These are phyloP conservation scores for Talaromyces sp. DNA, from an alignment of 2,329 filamentous ascomycete genomes.

Conservation along the genomic window DNA sequence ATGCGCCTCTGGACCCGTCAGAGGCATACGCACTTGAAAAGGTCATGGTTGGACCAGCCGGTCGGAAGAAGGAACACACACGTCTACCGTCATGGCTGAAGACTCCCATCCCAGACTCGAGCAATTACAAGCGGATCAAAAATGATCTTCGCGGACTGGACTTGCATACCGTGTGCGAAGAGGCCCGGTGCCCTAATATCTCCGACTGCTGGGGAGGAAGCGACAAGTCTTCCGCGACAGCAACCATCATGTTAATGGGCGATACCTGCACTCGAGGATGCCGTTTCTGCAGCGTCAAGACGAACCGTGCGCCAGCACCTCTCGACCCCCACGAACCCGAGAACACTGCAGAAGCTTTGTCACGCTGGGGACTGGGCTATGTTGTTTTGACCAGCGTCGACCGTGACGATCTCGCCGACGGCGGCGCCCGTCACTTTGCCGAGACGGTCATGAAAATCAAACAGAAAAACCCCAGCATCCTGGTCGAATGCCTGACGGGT, in stretches of 20 bases:
- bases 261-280: constrained; percentile 96
- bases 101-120: constrained; percentile 81
- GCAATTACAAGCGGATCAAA: constrained; percentile 92
- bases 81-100: constrained; percentile 92
- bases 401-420: constrained; percentile 83
- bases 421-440: constrained; percentile 82
- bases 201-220: constrained; percentile 95
- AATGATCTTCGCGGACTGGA: constrained; percentile 82
- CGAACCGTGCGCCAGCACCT: constrained; percentile 65
- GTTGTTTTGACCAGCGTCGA: constrained; percentile 93
- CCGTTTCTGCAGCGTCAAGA: constrained; percentile 96
- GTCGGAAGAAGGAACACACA: constrained; percentile 60
- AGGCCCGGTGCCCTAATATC: constrained; percentile 95
- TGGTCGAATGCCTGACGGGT: constrained; percentile 54
- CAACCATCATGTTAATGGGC: constrained; percentile 99
- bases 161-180: constrained; percentile 94
- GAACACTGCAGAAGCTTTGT: constrained; percentile 88
- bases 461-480: constrained; percentile 52
- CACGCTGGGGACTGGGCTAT: constrained; percentile 89
- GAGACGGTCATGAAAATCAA: constrained; percentile 95
- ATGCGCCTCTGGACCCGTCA: constrained; percentile 36
- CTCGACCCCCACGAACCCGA: constrained; percentile 95
- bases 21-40: constrained; percentile 58
- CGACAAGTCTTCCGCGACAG: constrained; percentile 83
- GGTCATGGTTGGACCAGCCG: constrained; percentile 55